Base-by-base conservation (phyloP, 2,329 filamentous ascomycete species). In the Aspergillus sclerotialis region DNA sequence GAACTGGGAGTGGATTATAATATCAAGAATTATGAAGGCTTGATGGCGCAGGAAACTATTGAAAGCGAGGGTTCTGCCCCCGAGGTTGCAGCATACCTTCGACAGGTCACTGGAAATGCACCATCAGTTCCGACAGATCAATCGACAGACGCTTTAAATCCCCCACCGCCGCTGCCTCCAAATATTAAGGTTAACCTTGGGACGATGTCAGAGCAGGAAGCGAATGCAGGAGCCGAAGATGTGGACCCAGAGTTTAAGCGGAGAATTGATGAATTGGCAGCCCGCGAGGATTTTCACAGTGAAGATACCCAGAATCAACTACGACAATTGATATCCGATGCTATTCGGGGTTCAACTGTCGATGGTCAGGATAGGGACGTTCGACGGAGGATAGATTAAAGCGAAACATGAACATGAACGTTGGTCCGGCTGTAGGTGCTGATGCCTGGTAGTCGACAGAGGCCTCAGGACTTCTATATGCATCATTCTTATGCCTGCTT, bases 191-290 rank as follows among this genome's bases (percentile, higher is more conserved):
- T 98, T 40, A 84, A 84, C 19, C 63, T 96, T 37, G 83, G 83
- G 30, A 84, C 83, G 2, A 80, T 92, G 69, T 70, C 74, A 5
- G 74, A 82, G 47, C 59, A 61, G 46, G 54, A 61, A 23, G 68
- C 60, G 0, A 69, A 76, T 28, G 78, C 76, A 9, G 75, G 76
- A 5, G 71, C 69, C 1, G 71, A 70, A 25, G 78, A 80, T 38
- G 76, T 82, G 7, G 88, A 96, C 55, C 79, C 85, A 1, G 88
- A 89, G 46, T 86, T 98, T 46, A 78, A 82, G 53, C 72, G 82
- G 46, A 75, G 85, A 34, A 96, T 98, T 53, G 88, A 96, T 52
- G 84, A 94, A 61, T 65, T 98, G 39, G 89, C 92, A 2, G 74
- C 81, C 23, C 73, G 87, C 26, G 80, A 83, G 15, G 88, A 96